Percentiles rank a stretch among this genome's conserved stretches.
Evolutionary conservation across 1,284 basidiomycete genomes (phyloP).

Genomic region (Phlebopus sp.): DNA sequence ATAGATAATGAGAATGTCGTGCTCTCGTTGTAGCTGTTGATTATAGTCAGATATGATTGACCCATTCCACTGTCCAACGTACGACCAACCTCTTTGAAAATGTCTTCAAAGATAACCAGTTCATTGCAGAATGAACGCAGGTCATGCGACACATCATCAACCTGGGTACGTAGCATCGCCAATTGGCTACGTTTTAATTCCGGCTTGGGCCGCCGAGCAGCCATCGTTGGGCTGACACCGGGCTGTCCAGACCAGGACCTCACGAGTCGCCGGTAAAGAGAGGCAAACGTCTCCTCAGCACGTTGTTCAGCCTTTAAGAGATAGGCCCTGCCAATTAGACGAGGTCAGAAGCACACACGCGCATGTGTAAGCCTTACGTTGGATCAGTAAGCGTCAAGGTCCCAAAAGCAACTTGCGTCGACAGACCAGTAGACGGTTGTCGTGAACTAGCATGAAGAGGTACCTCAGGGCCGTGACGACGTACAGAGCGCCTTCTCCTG

Average conservation of each 20-base stretch:
- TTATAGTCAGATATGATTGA: background rate
- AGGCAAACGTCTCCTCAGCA: too few species aligned
- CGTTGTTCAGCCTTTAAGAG: too few species aligned
- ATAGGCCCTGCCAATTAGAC: too few species aligned
- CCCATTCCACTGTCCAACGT: background rate
- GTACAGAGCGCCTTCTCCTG: too few species aligned
- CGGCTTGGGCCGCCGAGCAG: conserved; percentile 3
- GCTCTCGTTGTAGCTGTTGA: conserved; percentile 14
- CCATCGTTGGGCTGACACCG: background rate
- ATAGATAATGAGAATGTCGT: conserved; percentile 16
- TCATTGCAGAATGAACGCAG: conserved; percentile 9
- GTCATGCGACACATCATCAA: conserved; percentile 12
- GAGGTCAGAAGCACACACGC: too few species aligned
- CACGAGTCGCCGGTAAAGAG: too few species aligned
- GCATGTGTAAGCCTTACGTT: too few species aligned
- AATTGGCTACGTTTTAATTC: background rate
- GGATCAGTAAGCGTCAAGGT: too few species aligned
- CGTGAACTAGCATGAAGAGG: too few species aligned
- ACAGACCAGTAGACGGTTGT: too few species aligned
- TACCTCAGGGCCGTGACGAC: too few species aligned
- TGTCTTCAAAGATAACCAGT: conserved; percentile 11
- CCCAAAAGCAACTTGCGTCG: too few species aligned
- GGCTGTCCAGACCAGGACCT: background rate
- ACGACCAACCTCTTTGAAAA: conserved; percentile 16
- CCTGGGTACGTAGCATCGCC: background rate